Evolutionary conservation across 352 stramenopile species (phyloP), one percentile per base, ranked within the genome.

Genomic region (Globisporangium ultimum): DNA sequence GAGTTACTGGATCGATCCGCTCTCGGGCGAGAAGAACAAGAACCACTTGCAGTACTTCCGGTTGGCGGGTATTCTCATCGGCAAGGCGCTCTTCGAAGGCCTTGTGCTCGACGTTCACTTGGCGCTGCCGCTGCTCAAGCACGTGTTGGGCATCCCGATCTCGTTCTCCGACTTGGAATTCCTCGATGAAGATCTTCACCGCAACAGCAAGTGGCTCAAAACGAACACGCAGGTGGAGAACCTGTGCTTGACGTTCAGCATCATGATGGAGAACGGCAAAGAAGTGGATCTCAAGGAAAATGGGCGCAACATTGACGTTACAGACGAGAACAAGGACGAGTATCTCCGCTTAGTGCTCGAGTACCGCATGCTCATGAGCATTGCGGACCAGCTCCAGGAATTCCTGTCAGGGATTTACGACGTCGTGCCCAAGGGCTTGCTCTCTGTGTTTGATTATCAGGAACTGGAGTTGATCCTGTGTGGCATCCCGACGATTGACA

Each of bases 321-420:
- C 88, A 6, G 96, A 98, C 53, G 93, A 97, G 15, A 99, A 99
- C 84, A 93, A 98, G 60, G 79, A 94, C 13, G 91, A 98, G 69
- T 99, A 97, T 42, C 42, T 92, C 17, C 58, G 59, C 1, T 68
- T 89, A 15, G 58, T 90, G 42, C 72, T 92, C 14, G 75, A 87
- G 64, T 82, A 90, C 53, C 78, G 78, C 49, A 90, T 92, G 83
- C 80, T 92, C 15, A 74, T 84, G 42, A 85, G 74, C 42, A 86
- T 92, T 58, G 64, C 76, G 11, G 69, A 80, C 11, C 80, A 88
- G 49, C 60, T 92, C 12, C 69, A 84, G 34, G 78, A 84, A 24
- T 66, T 93, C n/a, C 61, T 93, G 8, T 65, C 66, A 10, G 84
- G 84, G 2, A 72, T 93, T 24, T 89, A 91, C 58, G 84, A 93